Evolutionary conservation across 305 asterid genomes (phyloP), one percentile per base, ranked within the genome.

Genomic region (Fraxinus velutina): DNA sequence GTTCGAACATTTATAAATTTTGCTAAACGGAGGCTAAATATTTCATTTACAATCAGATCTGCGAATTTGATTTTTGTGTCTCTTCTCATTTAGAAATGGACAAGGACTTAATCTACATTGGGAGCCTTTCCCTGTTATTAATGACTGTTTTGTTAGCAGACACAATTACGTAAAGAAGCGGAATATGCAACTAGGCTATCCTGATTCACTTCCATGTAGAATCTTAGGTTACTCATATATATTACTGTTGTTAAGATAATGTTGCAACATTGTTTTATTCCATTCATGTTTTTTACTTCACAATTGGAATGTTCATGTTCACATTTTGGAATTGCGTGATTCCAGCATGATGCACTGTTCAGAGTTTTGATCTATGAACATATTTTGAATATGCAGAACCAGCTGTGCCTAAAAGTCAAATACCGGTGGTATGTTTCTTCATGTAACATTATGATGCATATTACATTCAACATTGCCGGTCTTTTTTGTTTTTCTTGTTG

Each of bases 381-480:
- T 66, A 73, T 75, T 86, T 87, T 86, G 80, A 75, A 81, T 80
- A 80, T 90, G 94, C 94, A 92, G 98, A 88, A 33, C 82, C 84
- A 80, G 84, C 85, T 80, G 88, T 77, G 82, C 82, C 66, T 83
- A 86, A 86, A 85, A 88, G 73, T 78, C 85, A 82, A 71, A 83
- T 73, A 44, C 87, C 89, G 36, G 79, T 80, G 88, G 98, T 94
- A 89, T 55, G 89, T 78, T 71, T 82, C 22, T 19, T 57, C 24
- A 79, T 55, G 27, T 76, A 44, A 44, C 68, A 71, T 82, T 80
- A 77, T 22, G 36, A 12, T 83, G 60, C 73, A 78, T 13, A 70
- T 64, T 50, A 64, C 32, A 50, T 29, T 30, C n/a, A 73, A 27
- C 44, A 32, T 15, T 66, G 17, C 30, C 75, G 27, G 19, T 77